Base-by-base conservation (phyloP, 2,329 filamentous ascomycete species). In the Botrytis pseudocinerea region DNA sequence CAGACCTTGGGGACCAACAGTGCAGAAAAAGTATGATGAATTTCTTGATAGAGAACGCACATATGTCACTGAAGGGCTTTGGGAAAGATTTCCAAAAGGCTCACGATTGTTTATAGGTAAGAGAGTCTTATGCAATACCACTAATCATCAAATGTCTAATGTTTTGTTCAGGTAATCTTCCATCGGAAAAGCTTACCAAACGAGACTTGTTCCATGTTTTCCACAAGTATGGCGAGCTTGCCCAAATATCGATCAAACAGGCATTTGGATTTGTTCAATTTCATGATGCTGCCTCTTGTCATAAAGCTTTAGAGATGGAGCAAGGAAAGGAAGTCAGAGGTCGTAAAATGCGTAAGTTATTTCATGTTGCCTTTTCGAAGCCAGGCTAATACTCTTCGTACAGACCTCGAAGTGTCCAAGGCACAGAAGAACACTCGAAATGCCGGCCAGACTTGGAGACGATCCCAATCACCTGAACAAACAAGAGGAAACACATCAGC, bases 191-290 rank as follows among this genome's bases (percentile, higher is more conserved):
- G 80, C 95, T 97, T 22, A 96, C 93, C 10, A 98, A 98, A 83
- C 90, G 92, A 76, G 95, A 98, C 82, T 90, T 98, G 14, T 98
- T 97, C 83, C 92, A 97, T 80, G 87, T 95, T 28, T 98, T 99
- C 80, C 90, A 94, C 80, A 88, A 87, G 73, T 95, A 94, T 80
- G 96, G 96, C 71, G 91, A 91, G 75, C 85, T 99, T 64, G 95
- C 95, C 2, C 96, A 99, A 81, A 96, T 98, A 74, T 97, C 94
- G 0, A 93, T 98, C 78, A 98, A 98, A 82, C 94, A 96, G 77
- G 95, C 95, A 1, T 98, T 97, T 82, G 96, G 96, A 1, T 99
- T 98, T 80, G 94, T 98, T 51, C 96, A 98, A 81, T 99, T 97
- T 77, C 87, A 97, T 76, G 91, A 93, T 44, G 84, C 90, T 6